A percentile compares a stretch with the other conserved stretches of the same genome.
Conservation (phyloP, 1,139 yeast species). For the Yamadazyma trypodendri region DNA sequence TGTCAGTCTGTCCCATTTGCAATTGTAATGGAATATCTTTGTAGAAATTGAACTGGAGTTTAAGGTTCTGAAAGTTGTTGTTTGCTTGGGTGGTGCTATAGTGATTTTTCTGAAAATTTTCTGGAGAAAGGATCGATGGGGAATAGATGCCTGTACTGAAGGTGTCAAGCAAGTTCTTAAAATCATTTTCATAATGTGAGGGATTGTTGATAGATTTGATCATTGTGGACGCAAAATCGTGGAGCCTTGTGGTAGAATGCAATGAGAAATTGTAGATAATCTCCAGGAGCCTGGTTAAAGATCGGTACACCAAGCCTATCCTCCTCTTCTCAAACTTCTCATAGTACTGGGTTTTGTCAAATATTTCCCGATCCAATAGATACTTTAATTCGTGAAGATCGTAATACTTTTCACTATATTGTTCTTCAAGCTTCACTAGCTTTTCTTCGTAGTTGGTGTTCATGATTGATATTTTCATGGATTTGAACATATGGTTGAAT, state of each 20-base stretch:
- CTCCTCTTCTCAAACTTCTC: conserved; percentile 39
- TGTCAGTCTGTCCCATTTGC: conserved; percentile 18
- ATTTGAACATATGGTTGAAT: conserved; percentile 32
- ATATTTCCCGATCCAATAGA: conserved; percentile 29
- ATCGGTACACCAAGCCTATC: conserved; percentile 34
- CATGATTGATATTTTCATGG: conserved; percentile 29
- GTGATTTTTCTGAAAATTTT: conserved; percentile 21
- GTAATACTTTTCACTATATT: conserved; percentile 33
- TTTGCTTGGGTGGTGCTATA: conserved; percentile 29
- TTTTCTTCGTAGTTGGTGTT: conserved; percentile 33
- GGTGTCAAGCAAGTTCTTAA: conserved; percentile 21
- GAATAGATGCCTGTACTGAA: conserved; percentile 43
- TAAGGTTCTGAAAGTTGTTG: conserved; percentile 39
- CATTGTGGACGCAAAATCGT: conserved; percentile 26
- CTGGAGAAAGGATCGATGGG: conserved; percentile 34
- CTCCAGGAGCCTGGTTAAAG: conserved; percentile 38
- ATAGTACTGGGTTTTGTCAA: conserved; percentile 22
- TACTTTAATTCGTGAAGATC: conserved; percentile 34
- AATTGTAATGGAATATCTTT: conserved; percentile 45
- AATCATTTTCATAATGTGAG: conserved; percentile 29
- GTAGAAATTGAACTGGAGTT: conserved; percentile 37
- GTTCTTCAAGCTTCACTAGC: conserved; percentile 26
- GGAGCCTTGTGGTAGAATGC: conserved; percentile 27
- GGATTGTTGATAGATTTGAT: conserved; percentile 26
- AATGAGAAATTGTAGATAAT: conserved; percentile 30